phyloP scores from a whole-genome alignment of 108 stramenopile species.

The Nitzschia sp. region DNA sequence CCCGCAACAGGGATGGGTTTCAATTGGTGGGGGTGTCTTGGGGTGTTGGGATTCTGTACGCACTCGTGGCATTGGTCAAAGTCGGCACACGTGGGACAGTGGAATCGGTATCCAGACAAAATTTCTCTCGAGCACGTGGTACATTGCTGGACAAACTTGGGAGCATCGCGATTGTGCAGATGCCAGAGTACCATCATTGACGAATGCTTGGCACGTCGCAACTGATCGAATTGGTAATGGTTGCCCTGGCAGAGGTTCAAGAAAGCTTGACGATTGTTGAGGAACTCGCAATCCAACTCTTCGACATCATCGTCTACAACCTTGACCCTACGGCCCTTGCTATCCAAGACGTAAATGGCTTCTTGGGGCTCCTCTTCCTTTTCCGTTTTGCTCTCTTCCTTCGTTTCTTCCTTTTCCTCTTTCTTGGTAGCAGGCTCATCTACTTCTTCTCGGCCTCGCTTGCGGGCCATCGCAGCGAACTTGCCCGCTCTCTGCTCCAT shows the following conservation, averaged over 20 bases:
- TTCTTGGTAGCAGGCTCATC: conserved; percentile 41
- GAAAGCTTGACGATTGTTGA: conserved; percentile 89
- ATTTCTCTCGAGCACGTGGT: conserved; percentile 89
- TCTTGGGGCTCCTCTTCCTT: conserved; percentile 33
- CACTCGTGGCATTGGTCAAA: conserved; percentile 95
- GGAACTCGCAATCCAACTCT: conserved; percentile 88
- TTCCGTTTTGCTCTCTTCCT: conserved; percentile 15
- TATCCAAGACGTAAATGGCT: conserved; percentile 67
- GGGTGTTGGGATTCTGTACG: conserved; percentile 68
- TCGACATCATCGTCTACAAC: conserved; percentile 88
- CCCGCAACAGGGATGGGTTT: conserved; percentile 81
- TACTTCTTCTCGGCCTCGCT: conserved; percentile 47
- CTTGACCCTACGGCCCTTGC: conserved; percentile 80
- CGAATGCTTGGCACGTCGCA: conserved; percentile 97
- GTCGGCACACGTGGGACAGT: conserved; percentile 92
- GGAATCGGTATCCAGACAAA: conserved; percentile 76
- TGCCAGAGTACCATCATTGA: conserved; percentile 99
- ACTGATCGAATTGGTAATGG: conserved; percentile 98
- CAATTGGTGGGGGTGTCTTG: conserved; percentile 84
- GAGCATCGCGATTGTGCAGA: conserved; percentile 94
- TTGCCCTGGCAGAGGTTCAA: conserved; percentile 92
- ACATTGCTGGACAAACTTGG: conserved; percentile 94
- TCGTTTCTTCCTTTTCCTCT: conserved; percentile 32
- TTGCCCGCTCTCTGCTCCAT: conserved; percentile 55
- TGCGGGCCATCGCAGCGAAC: conserved; percentile 84